Base-by-base conservation (phyloP, 306 rosid species). In the Pyrus pyrifolia region DNA sequence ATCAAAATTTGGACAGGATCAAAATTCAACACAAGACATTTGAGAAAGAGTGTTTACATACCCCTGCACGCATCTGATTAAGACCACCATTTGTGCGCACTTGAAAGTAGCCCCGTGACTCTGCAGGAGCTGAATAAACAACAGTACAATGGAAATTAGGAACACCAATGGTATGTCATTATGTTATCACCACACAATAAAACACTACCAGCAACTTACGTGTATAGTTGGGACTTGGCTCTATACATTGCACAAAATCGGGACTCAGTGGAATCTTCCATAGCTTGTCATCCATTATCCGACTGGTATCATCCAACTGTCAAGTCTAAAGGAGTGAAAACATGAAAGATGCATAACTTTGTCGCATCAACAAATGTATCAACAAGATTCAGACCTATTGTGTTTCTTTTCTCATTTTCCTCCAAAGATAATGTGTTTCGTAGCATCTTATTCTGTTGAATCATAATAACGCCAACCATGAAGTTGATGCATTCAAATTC, bases 41-140 rank as follows among this genome's bases (percentile, higher is more conserved):
- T 4, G 55, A 51, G 55, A 17, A 62, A 81, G 72, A 55, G 68
- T 19, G 27, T 44, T 49, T 17, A 84, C 88, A 74, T 52, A 92
- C 98, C 97, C 98, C 97, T 35, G 93, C 83, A 77, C 97, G 98
- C 98, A 95, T 95, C 81, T 95, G 98, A 76, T 92, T 95, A 77
- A 95, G 97, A 62, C 98, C 97, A 13, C 98, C 98, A 80, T 95
- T 95, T 4, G 98, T 83, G 78, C 91, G 93, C 59, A 95, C 97
- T 53, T 87, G 84, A 71, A 95, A 93, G 89, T 85, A 95, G 58
- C 98, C 98, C 74, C 73, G 82, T 0, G 96, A 84, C 55, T 88
- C 81, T 3, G 68, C 76, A 42, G 90, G 90, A 82, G 88, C 98
- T 95, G 93, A 68, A 84, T 65, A 44, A 80, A 71, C 70, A 80